These are phyloP conservation scores for Sporobolus alterniflorus DNA, from an alignment of 202 grass and related monocot genomes.

Conservation along the genomic window DNA sequence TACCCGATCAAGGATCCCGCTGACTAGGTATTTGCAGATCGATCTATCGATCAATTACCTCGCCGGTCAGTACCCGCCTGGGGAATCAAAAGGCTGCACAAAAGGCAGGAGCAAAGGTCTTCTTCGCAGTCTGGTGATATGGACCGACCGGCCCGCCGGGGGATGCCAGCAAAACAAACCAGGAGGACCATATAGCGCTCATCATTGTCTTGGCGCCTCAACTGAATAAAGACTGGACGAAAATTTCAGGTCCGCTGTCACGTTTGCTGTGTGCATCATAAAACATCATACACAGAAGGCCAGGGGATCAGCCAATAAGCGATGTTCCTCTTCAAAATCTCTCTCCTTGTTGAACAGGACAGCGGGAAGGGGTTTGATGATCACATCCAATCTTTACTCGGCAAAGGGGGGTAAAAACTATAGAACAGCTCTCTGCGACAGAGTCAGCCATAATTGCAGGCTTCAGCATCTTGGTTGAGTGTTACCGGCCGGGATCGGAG, in stretches of 20 bases:
- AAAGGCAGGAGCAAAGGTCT: slow-evolving; percentile 2
- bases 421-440: not conserved
- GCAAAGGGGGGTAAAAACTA: too few relatives aligned
- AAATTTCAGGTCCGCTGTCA: slow-evolving; percentile 1
- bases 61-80: not conserved
- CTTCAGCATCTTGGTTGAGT: slow-evolving; percentile 1
- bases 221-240: not conserved
- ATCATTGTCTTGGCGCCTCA: not conserved
- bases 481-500: not conserved
- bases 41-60: too few relatives aligned
- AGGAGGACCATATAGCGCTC: slow-evolving; percentile 13
- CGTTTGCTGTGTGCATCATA: slow-evolving; percentile 17
- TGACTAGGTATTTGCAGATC: not conserved
- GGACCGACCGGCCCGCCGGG: not conserved
- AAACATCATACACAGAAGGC: slow-evolving; percentile 27
- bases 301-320: slow-evolving; percentile 5
- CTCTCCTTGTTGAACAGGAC: slow-evolving; percentile 6
- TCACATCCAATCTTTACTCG: not conserved
- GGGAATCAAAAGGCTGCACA: not conserved
- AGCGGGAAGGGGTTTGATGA: not conserved
- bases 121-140: not conserved
- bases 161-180: not conserved
- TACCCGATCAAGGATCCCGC: not conserved
- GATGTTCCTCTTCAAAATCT: not conserved
- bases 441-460: not conserved